A percentile compares a stretch with the other conserved stretches of the same genome.
phyloP scores from a whole-genome alignment of 2,329 filamentous ascomycete species.

The Pseudogymnoascus pannorum region DNA sequence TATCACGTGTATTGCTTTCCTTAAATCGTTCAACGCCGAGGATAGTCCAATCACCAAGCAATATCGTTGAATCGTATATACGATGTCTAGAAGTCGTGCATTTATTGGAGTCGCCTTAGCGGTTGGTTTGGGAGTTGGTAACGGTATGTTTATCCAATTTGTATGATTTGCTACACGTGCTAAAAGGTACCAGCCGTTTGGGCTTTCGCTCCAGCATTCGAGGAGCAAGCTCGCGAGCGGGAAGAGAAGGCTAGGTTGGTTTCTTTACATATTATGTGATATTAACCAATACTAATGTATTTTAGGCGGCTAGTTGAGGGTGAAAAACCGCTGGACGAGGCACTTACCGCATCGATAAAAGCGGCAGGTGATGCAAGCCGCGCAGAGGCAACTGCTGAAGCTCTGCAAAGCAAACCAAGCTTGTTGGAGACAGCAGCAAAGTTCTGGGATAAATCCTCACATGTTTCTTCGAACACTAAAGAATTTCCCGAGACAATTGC shows the following conservation, averaged over 20 bases:
- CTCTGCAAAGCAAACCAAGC: neutral
- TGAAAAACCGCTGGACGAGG: constrained; percentile 10
- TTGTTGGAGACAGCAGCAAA: neutral
- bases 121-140: constrained; percentile 24
- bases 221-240: constrained; percentile 22
- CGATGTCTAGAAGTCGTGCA: constrained; percentile 25
- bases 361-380: constrained; percentile 21
- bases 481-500: neutral
- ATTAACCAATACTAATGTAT: neutral
- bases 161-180: neutral
- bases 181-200: constrained; percentile 20
- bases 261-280: neutral
- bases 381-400: constrained; percentile 10
- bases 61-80: neutral
- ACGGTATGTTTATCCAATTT: constrained; percentile 20
- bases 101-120: constrained; percentile 24
- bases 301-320: neutral
- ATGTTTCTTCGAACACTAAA: neutral
- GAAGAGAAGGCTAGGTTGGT: constrained; percentile 18
- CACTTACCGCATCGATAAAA: constrained; percentile 13
- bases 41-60: neutral
- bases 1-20: neutral
- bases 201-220: constrained; percentile 27
- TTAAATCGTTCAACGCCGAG: neutral
- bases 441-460: neutral